phyloP scores from a whole-genome alignment of 1,284 basidiomycete species.

The Porogramme epimiltina region DNA sequence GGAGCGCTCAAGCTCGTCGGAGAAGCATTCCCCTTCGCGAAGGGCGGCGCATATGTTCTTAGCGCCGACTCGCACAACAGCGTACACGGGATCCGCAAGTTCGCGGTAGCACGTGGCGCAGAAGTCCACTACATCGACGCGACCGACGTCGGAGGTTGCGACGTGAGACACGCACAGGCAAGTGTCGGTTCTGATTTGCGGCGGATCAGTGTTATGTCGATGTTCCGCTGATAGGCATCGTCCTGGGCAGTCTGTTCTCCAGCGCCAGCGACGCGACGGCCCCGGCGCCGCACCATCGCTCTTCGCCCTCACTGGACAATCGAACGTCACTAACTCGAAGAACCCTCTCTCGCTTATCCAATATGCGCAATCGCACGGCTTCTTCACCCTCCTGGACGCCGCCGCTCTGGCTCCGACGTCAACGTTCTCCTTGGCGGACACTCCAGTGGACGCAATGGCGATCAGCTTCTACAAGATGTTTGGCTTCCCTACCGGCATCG shows the following conservation, averaged over 20 bases:
- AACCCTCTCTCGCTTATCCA: conserved; percentile 42
- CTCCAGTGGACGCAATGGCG: conserved; percentile 77
- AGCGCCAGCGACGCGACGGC: too few relatives aligned
- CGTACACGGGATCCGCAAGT: conserved; percentile 80
- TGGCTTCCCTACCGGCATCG: conserved; percentile 84
- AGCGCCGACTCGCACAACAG: conserved; percentile 81
- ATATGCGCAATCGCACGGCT: conserved; percentile 69
- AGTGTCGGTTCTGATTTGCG: conserved; percentile 8
- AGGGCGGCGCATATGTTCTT: conserved; percentile 60
- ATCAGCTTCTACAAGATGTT: conserved; percentile 91
- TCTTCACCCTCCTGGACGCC: conserved; percentile 74
- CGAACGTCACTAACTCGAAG: conserved; percentile 75
- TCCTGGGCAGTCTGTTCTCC: too few relatives aligned
- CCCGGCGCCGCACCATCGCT: conserved; percentile 30
- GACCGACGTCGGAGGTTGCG: conserved; percentile 62
- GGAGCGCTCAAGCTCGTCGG: conserved; percentile 80
- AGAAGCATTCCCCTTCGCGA: conserved; percentile 73
- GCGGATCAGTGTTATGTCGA: too few relatives aligned
- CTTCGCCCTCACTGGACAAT: conserved; percentile 77
- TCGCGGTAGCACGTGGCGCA: conserved; percentile 56
- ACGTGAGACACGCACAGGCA: conserved; percentile 61
- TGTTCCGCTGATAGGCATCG: too few relatives aligned
- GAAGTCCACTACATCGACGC: conserved; percentile 66
- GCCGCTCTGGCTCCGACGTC: conserved; percentile 79
- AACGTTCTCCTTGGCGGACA: conserved; percentile 61